phyloP scores from a whole-genome alignment of 179 eudicot species.

The Carnegiea gigantea region DNA sequence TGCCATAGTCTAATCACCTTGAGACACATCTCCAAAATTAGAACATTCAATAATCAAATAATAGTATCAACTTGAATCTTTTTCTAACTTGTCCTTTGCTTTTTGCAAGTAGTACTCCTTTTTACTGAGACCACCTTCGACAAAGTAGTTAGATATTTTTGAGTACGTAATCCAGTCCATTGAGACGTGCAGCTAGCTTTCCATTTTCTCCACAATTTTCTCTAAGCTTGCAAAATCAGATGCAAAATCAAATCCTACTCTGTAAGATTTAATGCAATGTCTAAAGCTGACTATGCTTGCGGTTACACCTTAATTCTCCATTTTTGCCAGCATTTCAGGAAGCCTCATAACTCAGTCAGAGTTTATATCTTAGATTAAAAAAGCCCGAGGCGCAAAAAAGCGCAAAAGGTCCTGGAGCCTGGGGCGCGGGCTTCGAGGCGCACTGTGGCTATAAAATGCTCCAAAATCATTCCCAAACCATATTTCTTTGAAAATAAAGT shows the following conservation, averaged over 20 bases:
- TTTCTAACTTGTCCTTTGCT: constrained; percentile 36
- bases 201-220: constrained; percentile 47
- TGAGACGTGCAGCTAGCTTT: constrained; percentile 30
- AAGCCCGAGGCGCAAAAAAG: no score
- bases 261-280: constrained; percentile 50
- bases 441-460: no score
- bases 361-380: no score
- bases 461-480: no score
- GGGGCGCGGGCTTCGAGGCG: no score
- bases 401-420: no score
- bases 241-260: constrained; percentile 35
- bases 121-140: constrained; percentile 42
- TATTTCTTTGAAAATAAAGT: no score
- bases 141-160: constrained; percentile 33
- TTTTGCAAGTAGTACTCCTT: constrained; percentile 50
- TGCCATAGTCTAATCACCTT: constrained; percentile 51
- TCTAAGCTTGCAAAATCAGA: constrained; percentile 29
- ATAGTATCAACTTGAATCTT: constrained; percentile 37
- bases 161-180: constrained; percentile 53
- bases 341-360: constrained; percentile 44
- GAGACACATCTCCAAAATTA: constrained; percentile 39
- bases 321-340: constrained; percentile 42
- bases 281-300: constrained; percentile 51
- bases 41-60: constrained; percentile 48
- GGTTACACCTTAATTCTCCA: constrained; percentile 42